Evolutionary conservation across 2,329 filamentous ascomycete species (phyloP).

Genomic region (Capronia coronata): DNA sequence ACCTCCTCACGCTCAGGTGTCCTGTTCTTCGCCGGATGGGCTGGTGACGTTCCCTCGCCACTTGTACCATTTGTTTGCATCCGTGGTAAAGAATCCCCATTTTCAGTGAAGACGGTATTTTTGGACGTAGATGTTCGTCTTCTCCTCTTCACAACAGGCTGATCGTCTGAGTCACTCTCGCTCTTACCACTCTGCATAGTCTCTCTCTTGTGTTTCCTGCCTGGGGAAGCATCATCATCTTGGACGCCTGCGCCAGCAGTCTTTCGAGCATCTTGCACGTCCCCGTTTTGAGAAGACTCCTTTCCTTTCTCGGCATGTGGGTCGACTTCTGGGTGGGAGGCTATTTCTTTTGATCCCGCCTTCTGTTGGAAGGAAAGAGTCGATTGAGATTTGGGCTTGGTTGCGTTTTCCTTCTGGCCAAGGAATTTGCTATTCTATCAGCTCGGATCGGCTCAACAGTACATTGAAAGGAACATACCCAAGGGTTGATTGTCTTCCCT

Average conservation of each 20-base stretch:
- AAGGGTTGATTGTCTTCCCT: slow-evolving; percentile 68
- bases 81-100: slow-evolving; percentile 25
- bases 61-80: slow-evolving; percentile 28
- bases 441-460: slow-evolving; percentile 40
- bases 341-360: slow-evolving; percentile 29
- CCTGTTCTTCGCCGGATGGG: slow-evolving; percentile 26
- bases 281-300: slow-evolving; percentile 26
- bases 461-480: slow-evolving; percentile 77
- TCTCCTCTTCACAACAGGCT: slow-evolving; percentile 54
- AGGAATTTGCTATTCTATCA: slow-evolving; percentile 70
- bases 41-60: slow-evolving; percentile 1
- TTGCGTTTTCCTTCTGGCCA: slow-evolving; percentile 61
- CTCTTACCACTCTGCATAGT: slow-evolving; percentile 37
- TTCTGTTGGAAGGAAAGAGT: slow-evolving; percentile 31
- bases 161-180: slow-evolving; percentile 50
- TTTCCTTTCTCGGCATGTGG: not conserved
- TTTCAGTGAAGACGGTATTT: slow-evolving; percentile 30
- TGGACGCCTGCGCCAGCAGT: slow-evolving; percentile 16
- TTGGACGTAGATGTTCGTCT: slow-evolving; percentile 32
- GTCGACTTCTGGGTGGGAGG: slow-evolving; percentile 9
- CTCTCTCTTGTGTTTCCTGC: slow-evolving; percentile 37
- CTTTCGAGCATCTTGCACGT: slow-evolving; percentile 29
- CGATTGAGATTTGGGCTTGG: slow-evolving; percentile 42
- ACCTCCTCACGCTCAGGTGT: slow-evolving; percentile 31
- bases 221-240: slow-evolving; percentile 26